Percentiles rank a stretch among this genome's conserved stretches.
These are phyloP conservation scores for Novakomyces olei DNA, from an alignment of 805 yeast genomes.

Conservation along the genomic window DNA sequence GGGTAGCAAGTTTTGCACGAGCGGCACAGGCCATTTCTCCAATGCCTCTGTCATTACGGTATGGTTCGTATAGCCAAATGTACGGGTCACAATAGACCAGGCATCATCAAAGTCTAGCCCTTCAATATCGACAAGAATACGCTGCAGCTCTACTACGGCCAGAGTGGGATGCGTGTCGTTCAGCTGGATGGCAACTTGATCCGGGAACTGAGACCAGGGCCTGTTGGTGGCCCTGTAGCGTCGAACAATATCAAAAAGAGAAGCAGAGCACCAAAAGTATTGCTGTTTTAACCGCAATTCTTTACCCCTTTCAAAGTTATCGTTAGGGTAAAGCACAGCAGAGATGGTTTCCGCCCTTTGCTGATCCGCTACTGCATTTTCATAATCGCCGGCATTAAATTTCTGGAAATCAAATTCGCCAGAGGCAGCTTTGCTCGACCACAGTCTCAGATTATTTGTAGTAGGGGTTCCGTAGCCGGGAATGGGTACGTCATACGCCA, in stretches of 20 bases:
- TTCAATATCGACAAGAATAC: slow-evolving; percentile 69
- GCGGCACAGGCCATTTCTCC: slow-evolving; percentile 84
- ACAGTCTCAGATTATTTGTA: slow-evolving; percentile 75
- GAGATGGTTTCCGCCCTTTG: slow-evolving; percentile 83
- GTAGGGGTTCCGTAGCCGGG: slow-evolving; percentile 51
- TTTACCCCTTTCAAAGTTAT: slow-evolving; percentile 76
- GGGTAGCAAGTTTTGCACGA: slow-evolving; percentile 59
- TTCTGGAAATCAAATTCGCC: slow-evolving; percentile 83
- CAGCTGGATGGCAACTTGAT: slow-evolving; percentile 72
- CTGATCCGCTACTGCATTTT: slow-evolving; percentile 60
- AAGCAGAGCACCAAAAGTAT: slow-evolving; percentile 92
- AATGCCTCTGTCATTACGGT: slow-evolving; percentile 88
- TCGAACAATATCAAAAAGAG: slow-evolving; percentile 73
- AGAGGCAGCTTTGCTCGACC: slow-evolving; percentile 76
- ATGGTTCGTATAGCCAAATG: slow-evolving; percentile 85
- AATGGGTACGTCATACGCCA: slow-evolving; percentile 77
- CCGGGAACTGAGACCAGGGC: slow-evolving; percentile 67
- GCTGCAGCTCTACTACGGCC: slow-evolving; percentile 72
- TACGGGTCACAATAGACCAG: slow-evolving; percentile 58
- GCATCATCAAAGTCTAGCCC: slow-evolving; percentile 63
- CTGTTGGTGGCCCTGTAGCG: slow-evolving; percentile 60
- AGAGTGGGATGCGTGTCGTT: slow-evolving; percentile 90
- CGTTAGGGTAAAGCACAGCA: slow-evolving; percentile 83
- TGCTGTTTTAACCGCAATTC: slow-evolving; percentile 85
- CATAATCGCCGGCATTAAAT: slow-evolving; percentile 79